Evolutionary conservation across 768 basidiomycete species (phyloP), one percentile per base, ranked within the genome.

Genomic region (Cystobasidium onofrii): DNA sequence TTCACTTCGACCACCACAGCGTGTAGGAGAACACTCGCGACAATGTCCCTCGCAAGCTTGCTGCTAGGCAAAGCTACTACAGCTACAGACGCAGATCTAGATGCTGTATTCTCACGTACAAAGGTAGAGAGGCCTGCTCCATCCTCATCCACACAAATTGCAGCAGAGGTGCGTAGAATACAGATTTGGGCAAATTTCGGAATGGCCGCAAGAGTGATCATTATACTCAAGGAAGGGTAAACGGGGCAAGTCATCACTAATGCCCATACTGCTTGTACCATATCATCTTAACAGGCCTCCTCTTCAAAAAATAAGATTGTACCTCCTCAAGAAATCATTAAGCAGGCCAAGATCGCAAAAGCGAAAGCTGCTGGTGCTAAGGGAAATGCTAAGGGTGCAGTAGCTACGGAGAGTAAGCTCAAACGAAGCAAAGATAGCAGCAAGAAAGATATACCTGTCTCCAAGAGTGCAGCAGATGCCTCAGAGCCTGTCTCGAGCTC

Each of bases 61-160:
- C 57, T 60, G 33, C 57, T 60, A 4, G 57, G 57, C 33, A 60
- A 60, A 12, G 57, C 15, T 6, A 25, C 69, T 9, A 9, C 41
- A 52, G 44, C 39, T 12, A 7, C n/a, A 31, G 69, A 71, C 36
- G 55, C 69, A 34, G 69, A 29, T 29, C 69, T 71, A 34, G 69
- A 71, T 44, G 69, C 69, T 36, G 25, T 71, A n/a, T 71, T 71
- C 55, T 12, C 52, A 10, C 69, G 69, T 29, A 71, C 69, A 61
- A 55, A 36, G 41, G 69, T 57, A 3, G 69, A 33, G 20, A 52
- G 33, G 43, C 44, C 29, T 10, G 27, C 29, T n/a, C 27, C 61
- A 63, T 6, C 15, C 23, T 57, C 23, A 27, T 7, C 61, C 7
- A 46, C 50, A 54, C n/a, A n/a, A n/a, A n/a, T n/a, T n/a, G 34